Conservation (phyloP, 2,329 filamentous ascomycete species). For the Fusarium tuaranense region DNA sequence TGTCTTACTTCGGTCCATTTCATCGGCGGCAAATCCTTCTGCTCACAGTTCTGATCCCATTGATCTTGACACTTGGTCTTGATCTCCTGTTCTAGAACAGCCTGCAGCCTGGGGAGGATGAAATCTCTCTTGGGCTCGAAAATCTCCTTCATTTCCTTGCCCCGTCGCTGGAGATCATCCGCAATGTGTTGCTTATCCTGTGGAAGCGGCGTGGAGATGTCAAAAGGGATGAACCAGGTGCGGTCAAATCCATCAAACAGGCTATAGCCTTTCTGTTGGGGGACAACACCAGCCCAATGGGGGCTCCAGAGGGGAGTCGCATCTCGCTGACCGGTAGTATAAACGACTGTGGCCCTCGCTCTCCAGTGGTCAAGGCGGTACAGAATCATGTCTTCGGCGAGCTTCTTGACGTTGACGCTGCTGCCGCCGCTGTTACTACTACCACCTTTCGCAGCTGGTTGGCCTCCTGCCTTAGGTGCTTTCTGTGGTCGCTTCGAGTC, state of each 20-base stretch:
- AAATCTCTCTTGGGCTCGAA: background rate
- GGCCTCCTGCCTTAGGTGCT: background rate
- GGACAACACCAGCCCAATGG: slow-evolving; percentile 13
- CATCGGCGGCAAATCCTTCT: slow-evolving; percentile 3
- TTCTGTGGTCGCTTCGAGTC: background rate
- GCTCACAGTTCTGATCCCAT: slow-evolving; percentile 28
- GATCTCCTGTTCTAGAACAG: slow-evolving; percentile 29
- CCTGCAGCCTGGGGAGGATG: background rate
- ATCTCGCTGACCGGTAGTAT: slow-evolving; percentile 30
- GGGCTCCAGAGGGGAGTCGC: slow-evolving; percentile 37
- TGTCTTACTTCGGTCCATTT: slow-evolving; percentile 26
- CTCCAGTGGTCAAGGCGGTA: slow-evolving; percentile 35
- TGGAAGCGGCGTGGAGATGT: slow-evolving; percentile 21
- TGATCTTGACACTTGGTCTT: slow-evolving; percentile 22
- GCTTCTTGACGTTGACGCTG: slow-evolving; percentile 13
- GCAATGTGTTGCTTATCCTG: slow-evolving; percentile 12
- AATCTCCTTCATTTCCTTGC: slow-evolving; percentile 5
- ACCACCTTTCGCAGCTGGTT: background rate
- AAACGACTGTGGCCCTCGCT: slow-evolving; percentile 33
- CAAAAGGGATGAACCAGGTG: slow-evolving; percentile 39
- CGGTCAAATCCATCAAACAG: slow-evolving; percentile 41
- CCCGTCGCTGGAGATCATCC: slow-evolving; percentile 17
- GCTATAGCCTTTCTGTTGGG: slow-evolving; percentile 16
- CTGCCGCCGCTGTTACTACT: background rate
- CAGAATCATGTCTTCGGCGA: slow-evolving; percentile 35